Evolutionary conservation across 371 early-diverging fungal genomes (phyloP).

Genomic region (Mortierella sp.): DNA sequence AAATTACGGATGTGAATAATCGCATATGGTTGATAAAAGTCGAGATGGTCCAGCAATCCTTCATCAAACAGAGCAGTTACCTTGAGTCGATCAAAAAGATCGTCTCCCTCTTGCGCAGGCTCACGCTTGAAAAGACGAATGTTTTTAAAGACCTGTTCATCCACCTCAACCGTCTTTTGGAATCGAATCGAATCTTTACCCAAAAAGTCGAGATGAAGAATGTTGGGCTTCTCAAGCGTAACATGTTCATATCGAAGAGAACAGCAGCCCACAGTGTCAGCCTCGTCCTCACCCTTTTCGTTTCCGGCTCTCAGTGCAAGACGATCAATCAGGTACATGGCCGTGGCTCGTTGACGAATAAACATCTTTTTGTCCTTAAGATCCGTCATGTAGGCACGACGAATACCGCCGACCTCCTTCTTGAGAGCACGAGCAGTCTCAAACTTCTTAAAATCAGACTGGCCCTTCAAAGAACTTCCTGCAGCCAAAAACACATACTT

Average conservation of each 20-base stretch:
- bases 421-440: slow-evolving; percentile 94
- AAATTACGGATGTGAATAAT: background rate
- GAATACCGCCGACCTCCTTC: slow-evolving; percentile 79
- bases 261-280: slow-evolving; percentile 99
- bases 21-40: slow-evolving; percentile 17
- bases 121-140: slow-evolving; percentile 86
- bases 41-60: background rate
- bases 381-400: slow-evolving; percentile 79
- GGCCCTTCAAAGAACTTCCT: slow-evolving; percentile 92
- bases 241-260: slow-evolving; percentile 95
- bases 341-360: slow-evolving; percentile 93
- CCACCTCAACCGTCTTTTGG: slow-evolving; percentile 86
- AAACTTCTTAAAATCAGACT: slow-evolving; percentile 95
- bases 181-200: slow-evolving; percentile 99
- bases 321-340: slow-evolving; percentile 95
- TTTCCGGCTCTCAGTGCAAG: slow-evolving; percentile 98
- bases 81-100: slow-evolving; percentile 90
- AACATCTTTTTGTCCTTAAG: slow-evolving; percentile 81
- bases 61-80: slow-evolving; percentile 56
- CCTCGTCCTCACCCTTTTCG: slow-evolving; percentile 97
- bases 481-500: slow-evolving; percentile 97
- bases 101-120: slow-evolving; percentile 77
- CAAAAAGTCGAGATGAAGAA: slow-evolving; percentile 93
- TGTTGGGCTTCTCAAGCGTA: slow-evolving; percentile 77
- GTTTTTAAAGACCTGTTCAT: slow-evolving; percentile 92